Evolutionary conservation across 2,329 filamentous ascomycete genomes (phyloP).

Genomic region (Mariannaea sp.): DNA sequence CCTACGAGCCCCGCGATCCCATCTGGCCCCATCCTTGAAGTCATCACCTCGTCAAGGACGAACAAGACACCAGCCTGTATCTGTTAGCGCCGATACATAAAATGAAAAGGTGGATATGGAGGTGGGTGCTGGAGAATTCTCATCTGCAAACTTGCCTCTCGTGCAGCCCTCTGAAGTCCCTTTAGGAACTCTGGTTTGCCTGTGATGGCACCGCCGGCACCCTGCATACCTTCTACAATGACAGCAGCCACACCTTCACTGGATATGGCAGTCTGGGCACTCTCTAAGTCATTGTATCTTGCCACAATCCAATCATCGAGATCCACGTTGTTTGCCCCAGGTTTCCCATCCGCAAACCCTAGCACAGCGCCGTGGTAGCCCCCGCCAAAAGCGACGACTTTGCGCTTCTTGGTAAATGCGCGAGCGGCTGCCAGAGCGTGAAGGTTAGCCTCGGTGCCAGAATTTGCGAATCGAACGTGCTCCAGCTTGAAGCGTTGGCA

Average conservation of each 20-base stretch:
- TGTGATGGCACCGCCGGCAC: conserved; percentile 61
- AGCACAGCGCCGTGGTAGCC: conserved; percentile 47
- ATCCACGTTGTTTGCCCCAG: conserved; percentile 54
- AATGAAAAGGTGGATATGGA: no score
- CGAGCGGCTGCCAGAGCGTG: conserved; percentile 62
- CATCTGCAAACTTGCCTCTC: conserved; percentile 33
- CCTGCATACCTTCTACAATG: conserved; percentile 69
- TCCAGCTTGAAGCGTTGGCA: conserved; percentile 60
- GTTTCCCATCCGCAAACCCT: conserved; percentile 41
- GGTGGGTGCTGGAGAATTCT: no score
- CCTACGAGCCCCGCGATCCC: conserved; percentile 53
- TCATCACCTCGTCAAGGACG: conserved; percentile 75
- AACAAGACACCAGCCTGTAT: conserved; percentile 57
- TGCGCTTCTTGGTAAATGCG: conserved; percentile 49
- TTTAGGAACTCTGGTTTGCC: conserved; percentile 57
- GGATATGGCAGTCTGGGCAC: conserved; percentile 50
- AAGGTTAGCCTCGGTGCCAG: conserved; percentile 68
- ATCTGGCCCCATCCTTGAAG: conserved; percentile 58
- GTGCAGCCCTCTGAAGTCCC: conserved; percentile 54
- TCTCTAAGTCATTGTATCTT: conserved; percentile 63
- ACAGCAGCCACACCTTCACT: conserved; percentile 62
- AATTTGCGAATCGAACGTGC: conserved; percentile 65
- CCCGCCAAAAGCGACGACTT: conserved; percentile 57
- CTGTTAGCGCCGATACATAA: background rate
- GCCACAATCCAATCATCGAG: conserved; percentile 62